A percentile compares a stretch with the other conserved stretches of the same genome.
Conservation (phyloP, 306 rosid species). For the Prunus kanzakura region DNA sequence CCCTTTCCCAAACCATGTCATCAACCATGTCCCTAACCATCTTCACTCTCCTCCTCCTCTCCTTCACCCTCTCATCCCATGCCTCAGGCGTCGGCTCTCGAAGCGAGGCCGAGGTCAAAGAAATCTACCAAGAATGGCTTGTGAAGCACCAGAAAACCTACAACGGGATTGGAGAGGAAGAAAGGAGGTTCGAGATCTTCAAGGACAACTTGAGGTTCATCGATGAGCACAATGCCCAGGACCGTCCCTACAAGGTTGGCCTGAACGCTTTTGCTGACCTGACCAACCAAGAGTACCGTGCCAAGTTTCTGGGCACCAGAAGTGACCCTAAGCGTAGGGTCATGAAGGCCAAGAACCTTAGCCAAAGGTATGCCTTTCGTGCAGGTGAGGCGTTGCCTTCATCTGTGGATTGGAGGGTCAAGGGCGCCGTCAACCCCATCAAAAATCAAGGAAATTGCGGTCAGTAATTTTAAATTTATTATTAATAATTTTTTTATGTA, state of each 20-base stretch:
- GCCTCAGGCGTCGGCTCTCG: conserved; percentile 3
- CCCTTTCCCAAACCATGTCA: conserved; percentile 31
- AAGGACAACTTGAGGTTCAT: conserved; percentile 68
- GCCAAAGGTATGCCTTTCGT: conserved; percentile 48
- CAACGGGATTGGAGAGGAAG: conserved; percentile 68
- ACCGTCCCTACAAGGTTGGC: conserved; percentile 62
- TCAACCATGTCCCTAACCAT: conserved; percentile 2
- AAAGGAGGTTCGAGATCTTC: conserved; percentile 63
- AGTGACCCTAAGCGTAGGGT: conserved; percentile 48
- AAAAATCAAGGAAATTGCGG: conserved; percentile 91
- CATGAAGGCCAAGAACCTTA: conserved; percentile 47
- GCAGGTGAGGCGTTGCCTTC: conserved; percentile 50
- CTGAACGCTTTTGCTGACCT: conserved; percentile 77
- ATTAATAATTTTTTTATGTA: not conserved
- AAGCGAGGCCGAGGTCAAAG: conserved; percentile 49
- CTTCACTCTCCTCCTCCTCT: conserved; percentile 32
- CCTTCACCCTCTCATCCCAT: conserved; percentile 26
- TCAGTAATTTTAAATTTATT: conserved; percentile 24
- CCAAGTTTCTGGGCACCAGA: conserved; percentile 51
- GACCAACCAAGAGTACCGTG: conserved; percentile 69
- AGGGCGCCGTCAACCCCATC: conserved; percentile 63
- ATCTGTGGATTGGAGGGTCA: conserved; percentile 76
- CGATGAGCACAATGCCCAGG: conserved; percentile 60
- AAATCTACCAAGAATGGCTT: conserved; percentile 60
- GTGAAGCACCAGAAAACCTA: conserved; percentile 53